Evolutionary conservation across 129 eudicot genomes (phyloP).

Genomic region (Pulicaria dysenterica): DNA sequence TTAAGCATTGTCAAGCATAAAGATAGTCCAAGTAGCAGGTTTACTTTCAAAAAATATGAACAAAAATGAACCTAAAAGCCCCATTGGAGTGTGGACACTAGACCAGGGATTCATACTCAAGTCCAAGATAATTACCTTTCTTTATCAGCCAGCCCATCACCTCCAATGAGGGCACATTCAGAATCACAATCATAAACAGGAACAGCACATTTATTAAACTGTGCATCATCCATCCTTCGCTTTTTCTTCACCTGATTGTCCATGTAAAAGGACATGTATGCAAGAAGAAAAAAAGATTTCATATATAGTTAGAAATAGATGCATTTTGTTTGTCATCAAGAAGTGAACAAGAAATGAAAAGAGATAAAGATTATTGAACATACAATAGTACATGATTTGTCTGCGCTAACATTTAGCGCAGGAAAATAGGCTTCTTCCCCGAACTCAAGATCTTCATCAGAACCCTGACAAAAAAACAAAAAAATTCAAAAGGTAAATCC

Average conservation of each 20-base stretch:
- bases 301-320: neutral
- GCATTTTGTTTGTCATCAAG: neutral
- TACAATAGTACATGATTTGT: slow-evolving; percentile 65
- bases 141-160: slow-evolving; percentile 47
- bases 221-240: slow-evolving; percentile 40
- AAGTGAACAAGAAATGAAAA: too few relatives aligned
- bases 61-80: slow-evolving; percentile 1
- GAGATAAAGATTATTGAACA: slow-evolving; percentile 11
- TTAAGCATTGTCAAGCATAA: slow-evolving; percentile 1
- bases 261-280: slow-evolving; percentile 64
- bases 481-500: slow-evolving; percentile 11
- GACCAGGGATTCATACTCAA: too few relatives aligned
- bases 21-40: neutral
- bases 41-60: neutral
- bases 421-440: slow-evolving; percentile 84
- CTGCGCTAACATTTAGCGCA: slow-evolving; percentile 61
- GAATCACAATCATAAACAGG: slow-evolving; percentile 77
- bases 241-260: slow-evolving; percentile 53
- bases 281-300: neutral
- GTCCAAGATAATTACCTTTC: slow-evolving; percentile 43
- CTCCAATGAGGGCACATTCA: slow-evolving; percentile 42
- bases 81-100: neutral
- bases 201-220: slow-evolving; percentile 48
- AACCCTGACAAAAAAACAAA: slow-evolving; percentile 39
- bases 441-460: slow-evolving; percentile 50